These are phyloP conservation scores for Asterochloris erici DNA, from an alignment of 139 green algal genomes.

Conservation along the genomic window DNA sequence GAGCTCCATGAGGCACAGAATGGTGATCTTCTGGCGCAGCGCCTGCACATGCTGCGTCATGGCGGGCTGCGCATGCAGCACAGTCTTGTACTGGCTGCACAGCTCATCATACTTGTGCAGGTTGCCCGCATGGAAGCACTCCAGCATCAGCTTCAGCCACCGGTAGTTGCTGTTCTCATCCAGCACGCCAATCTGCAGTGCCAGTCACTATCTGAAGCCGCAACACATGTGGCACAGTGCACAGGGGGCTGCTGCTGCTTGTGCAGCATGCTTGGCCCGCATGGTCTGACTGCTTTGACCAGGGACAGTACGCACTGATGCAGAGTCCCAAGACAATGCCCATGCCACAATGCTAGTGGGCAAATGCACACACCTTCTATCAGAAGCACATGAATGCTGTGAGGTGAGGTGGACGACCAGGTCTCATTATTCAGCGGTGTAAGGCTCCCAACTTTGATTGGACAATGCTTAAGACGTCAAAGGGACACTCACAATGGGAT, in stretches of 20 bases:
- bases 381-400: no score
- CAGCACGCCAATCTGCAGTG: conserved; percentile 63
- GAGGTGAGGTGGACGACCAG: no score
- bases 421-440: background rate
- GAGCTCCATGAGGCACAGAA: conserved; percentile 68
- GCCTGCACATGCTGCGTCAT: conserved; percentile 85
- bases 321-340: no score
- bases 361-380: no score
- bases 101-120: conserved; percentile 88
- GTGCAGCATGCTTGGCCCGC: no score
- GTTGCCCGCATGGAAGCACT: conserved; percentile 87
- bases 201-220: no score
- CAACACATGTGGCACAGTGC: no score
- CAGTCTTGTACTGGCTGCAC: conserved; percentile 65
- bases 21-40: conserved; percentile 95
- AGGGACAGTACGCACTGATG: no score
- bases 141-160: conserved; percentile 90
- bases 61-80: conserved; percentile 89
- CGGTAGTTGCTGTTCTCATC: conserved; percentile 54
- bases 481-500: conserved; percentile 83
- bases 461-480: background rate
- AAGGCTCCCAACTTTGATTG: background rate
- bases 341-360: no score
- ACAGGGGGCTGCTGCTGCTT: no score
- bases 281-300: no score